phyloP scores from a whole-genome alignment of 768 basidiomycete genomes.

The Jaapia argillacea region DNA sequence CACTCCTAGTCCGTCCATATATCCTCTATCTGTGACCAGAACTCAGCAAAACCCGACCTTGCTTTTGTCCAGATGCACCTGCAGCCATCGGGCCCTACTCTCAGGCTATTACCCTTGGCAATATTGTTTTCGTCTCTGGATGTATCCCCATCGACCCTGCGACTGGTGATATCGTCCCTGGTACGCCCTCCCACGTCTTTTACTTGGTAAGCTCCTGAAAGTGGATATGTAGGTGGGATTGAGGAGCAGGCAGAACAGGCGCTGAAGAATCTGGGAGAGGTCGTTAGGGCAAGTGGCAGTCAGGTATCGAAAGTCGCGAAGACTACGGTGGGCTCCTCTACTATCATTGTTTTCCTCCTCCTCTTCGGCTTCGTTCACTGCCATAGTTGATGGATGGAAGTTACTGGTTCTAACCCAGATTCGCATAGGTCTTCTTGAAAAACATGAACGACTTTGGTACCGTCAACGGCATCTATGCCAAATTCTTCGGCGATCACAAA shows the following conservation, averaged over 20 bases:
- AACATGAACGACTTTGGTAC: slow-evolving; percentile 82
- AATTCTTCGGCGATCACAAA: slow-evolving; percentile 84
- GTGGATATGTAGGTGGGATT: too few relatives aligned
- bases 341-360: background rate
- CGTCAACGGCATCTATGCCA: slow-evolving; percentile 75
- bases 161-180: slow-evolving; percentile 58
- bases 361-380: slow-evolving; percentile 1
- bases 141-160: slow-evolving; percentile 76
- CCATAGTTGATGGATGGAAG: slow-evolving; percentile 2
- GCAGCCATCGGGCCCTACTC: slow-evolving; percentile 82
- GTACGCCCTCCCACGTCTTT: too few relatives aligned
- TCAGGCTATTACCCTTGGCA: slow-evolving; percentile 76
- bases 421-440: slow-evolving; percentile 76
- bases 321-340: slow-evolving; percentile 58
- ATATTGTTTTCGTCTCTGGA: slow-evolving; percentile 84
- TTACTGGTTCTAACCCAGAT: background rate
- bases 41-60: too few relatives aligned
- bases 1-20: too few relatives aligned
- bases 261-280: slow-evolving; percentile 74
- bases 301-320: slow-evolving; percentile 78
- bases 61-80: slow-evolving; percentile 77
- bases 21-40: too few relatives aligned
- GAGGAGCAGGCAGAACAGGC: slow-evolving; percentile 78
- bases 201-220: too few relatives aligned
- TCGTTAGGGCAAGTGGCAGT: slow-evolving; percentile 78